These are phyloP conservation scores for Sugiyamaella lignohabitans DNA, from an alignment of 805 yeast genomes.

Conservation along the genomic window DNA sequence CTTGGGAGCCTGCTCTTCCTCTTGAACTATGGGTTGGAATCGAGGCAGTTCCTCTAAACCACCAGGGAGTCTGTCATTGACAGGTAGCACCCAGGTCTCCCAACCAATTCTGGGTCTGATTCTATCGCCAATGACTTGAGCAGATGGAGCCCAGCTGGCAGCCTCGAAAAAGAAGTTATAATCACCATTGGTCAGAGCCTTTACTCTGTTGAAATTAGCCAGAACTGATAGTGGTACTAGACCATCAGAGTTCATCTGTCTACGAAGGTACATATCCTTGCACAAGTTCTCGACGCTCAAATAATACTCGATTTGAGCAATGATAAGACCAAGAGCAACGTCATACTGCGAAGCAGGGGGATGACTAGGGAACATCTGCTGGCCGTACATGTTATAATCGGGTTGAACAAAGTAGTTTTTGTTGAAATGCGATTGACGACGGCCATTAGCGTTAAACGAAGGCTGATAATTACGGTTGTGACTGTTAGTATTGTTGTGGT, in stretches of 20 bases:
- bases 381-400: constrained; percentile 12
- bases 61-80: constrained; percentile 39
- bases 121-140: constrained; percentile 48
- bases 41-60: constrained; percentile 40
- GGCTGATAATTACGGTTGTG: constrained; percentile 8
- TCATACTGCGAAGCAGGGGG: constrained; percentile 19
- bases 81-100: constrained; percentile 64
- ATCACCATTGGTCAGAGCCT: constrained; percentile 56
- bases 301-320: constrained; percentile 79
- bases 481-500: constrained; percentile 4
- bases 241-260: constrained; percentile 73
- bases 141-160: constrained; percentile 44
- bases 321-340: constrained; percentile 27
- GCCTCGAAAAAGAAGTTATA: constrained; percentile 48
- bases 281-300: constrained; percentile 80
- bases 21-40: no score
- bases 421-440: constrained; percentile 18
- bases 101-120: constrained; percentile 55
- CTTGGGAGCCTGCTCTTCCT: constrained; percentile 9
- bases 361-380: constrained; percentile 13
- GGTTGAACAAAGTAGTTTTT: constrained; percentile 13
- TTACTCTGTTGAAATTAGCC: constrained; percentile 69
- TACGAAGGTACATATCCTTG: constrained; percentile 76
- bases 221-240: constrained; percentile 58
- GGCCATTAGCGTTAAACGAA: constrained; percentile 7